Conservation (phyloP, 108 stramenopile genomes). For the Cylindrotheca fusiformis region DNA sequence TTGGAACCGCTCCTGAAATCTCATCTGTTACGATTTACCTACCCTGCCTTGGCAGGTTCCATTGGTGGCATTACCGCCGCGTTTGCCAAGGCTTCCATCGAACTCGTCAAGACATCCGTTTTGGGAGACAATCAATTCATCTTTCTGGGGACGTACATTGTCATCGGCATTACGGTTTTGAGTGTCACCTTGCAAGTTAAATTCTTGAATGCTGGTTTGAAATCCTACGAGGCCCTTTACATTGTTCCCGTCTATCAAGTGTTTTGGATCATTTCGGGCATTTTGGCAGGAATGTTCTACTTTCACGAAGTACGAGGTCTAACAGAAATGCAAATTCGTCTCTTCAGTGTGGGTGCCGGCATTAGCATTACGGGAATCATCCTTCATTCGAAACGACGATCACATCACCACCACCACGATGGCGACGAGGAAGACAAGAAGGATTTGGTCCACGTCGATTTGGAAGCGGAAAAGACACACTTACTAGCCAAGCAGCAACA, state of each 20-base stretch:
- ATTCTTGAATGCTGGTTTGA: slow-evolving; percentile 45
- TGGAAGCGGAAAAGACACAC: too few species aligned
- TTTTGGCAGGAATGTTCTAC: slow-evolving; percentile 38
- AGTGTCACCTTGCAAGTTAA: slow-evolving; percentile 37
- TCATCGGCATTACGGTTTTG: slow-evolving; percentile 8
- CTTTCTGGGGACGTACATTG: slow-evolving; percentile 9
- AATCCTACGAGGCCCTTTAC: slow-evolving; percentile 31
- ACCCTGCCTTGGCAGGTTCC: slow-evolving; percentile 37
- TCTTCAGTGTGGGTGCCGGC: not conserved
- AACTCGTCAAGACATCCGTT: slow-evolving; percentile 41
- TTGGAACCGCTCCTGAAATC: not conserved
- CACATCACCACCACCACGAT: too few species aligned
- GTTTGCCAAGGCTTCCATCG: slow-evolving; percentile 39
- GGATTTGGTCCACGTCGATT: too few species aligned
- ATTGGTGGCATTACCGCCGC: slow-evolving; percentile 40
- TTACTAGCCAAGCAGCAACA: too few species aligned
- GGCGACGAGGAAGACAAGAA: too few species aligned
- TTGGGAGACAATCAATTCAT: slow-evolving; percentile 9
- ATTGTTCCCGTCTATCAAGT: slow-evolving; percentile 47
- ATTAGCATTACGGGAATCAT: not conserved
- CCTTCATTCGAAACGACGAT: not conserved
- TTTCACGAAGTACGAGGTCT: slow-evolving; percentile 31
- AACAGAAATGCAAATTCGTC: not conserved
- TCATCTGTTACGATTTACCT: slow-evolving; percentile 1
- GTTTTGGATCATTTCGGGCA: slow-evolving; percentile 34